Conservation (phyloP, 1,284 basidiomycete genomes). For the Leucoagaricus sp. region DNA sequence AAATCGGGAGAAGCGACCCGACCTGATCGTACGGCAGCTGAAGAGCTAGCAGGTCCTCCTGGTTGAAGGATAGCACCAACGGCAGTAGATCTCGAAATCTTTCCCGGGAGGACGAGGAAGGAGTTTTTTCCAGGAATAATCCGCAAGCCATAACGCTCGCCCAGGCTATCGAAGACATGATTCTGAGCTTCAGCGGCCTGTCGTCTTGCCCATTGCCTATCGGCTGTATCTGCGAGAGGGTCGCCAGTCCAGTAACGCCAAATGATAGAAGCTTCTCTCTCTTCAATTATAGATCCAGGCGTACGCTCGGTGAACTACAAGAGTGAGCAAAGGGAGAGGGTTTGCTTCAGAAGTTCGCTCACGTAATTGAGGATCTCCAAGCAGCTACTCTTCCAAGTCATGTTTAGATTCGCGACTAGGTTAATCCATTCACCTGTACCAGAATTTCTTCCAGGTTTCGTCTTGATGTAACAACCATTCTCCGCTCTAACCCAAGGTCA, state of each 20-base stretch:
- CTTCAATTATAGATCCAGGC: slow-evolving; percentile 82
- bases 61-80: slow-evolving; percentile 76
- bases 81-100: slow-evolving; percentile 79
- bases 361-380: slow-evolving; percentile 83
- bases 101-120: slow-evolving; percentile 85
- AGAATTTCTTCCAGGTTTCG: slow-evolving; percentile 39
- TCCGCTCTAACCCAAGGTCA: slow-evolving; percentile 55
- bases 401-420: slow-evolving; percentile 77
- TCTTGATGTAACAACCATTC: slow-evolving; percentile 85
- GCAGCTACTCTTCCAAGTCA: slow-evolving; percentile 79
- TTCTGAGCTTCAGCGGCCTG: slow-evolving; percentile 91
- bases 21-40: slow-evolving; percentile 38
- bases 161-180: slow-evolving; percentile 85
- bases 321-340: neutral
- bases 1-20: slow-evolving; percentile 32
- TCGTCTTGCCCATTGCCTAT: slow-evolving; percentile 77
- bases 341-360: slow-evolving; percentile 29
- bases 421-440: slow-evolving; percentile 61
- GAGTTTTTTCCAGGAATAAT: slow-evolving; percentile 78
- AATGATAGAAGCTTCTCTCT: slow-evolving; percentile 80
- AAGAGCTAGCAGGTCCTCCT: slow-evolving; percentile 60
- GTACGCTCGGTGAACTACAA: slow-evolving; percentile 84
- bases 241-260: slow-evolving; percentile 81
- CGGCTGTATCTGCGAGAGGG: slow-evolving; percentile 46
- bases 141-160: slow-evolving; percentile 77